Percentiles rank a stretch among this genome's conserved stretches.
phyloP scores from a whole-genome alignment of 164 flowering plant species.

The Vitis rupestris region DNA sequence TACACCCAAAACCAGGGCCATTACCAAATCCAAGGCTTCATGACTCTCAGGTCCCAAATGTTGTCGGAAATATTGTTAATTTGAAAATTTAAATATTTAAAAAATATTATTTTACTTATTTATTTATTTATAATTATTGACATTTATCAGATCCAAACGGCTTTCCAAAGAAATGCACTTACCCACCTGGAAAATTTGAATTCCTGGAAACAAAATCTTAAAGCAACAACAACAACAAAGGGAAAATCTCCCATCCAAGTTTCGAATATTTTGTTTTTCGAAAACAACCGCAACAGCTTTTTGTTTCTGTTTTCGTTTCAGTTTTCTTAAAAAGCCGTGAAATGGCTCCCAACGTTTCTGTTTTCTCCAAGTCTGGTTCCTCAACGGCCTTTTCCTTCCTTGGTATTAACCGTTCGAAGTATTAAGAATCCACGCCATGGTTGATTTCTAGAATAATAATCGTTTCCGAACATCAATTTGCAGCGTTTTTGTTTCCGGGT shows the following conservation, averaged over 20 bases:
- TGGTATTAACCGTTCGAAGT: too few relatives aligned
- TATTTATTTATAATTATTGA: not conserved
- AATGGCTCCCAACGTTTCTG: too few relatives aligned
- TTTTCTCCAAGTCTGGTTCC: too few relatives aligned
- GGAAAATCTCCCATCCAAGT: too few relatives aligned
- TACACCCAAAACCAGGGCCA: too few relatives aligned
- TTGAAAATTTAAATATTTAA: not conserved
- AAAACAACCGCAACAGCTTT: too few relatives aligned
- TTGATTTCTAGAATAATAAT: too few relatives aligned
- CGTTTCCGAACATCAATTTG: not conserved
- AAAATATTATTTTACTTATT: not conserved
- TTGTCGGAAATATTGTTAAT: not conserved
- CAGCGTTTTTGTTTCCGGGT: not conserved
- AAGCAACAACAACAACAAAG: conserved; percentile 3
- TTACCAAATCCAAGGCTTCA: too few relatives aligned
- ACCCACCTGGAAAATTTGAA: conserved; percentile 9
- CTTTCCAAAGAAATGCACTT: conserved; percentile 8
- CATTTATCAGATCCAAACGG: conserved; percentile 19
- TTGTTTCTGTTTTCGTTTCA: too few relatives aligned
- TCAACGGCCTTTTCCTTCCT: too few relatives aligned
- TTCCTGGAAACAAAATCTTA: conserved; percentile 3
- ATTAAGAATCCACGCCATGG: not conserved
- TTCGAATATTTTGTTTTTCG: too few relatives aligned
- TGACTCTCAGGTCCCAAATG: not conserved
- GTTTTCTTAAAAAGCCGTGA: too few relatives aligned